These are phyloP conservation scores for Strigomonas galati DNA, from an alignment of 208 protist species.

Conservation along the genomic window DNA sequence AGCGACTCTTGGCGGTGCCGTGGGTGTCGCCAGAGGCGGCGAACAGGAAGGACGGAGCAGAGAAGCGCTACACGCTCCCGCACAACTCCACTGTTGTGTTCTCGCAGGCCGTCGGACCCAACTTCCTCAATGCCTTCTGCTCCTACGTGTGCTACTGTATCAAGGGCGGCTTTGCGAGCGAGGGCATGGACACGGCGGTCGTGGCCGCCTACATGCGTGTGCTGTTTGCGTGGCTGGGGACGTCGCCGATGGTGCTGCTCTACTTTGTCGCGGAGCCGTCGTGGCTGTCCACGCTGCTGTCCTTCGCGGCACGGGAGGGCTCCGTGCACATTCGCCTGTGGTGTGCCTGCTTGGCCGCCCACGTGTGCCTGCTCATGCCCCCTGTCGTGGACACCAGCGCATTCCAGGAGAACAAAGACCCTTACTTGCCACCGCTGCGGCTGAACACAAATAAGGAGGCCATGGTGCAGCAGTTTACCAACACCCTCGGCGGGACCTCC, in stretches of 20 bases:
- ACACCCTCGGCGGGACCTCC: conserved; percentile 39
- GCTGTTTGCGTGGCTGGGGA: conserved; percentile 44
- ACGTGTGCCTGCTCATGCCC: conserved; percentile 27
- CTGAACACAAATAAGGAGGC: conserved; percentile 8
- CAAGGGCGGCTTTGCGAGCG: conserved; percentile 31
- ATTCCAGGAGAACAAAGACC: neutral
- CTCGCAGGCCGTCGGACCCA: neutral
- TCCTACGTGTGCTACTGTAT: conserved; percentile 50
- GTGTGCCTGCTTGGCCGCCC: conserved; percentile 54
- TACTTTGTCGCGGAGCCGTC: conserved; percentile 34
- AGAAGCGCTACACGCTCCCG: neutral
- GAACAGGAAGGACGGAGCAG: neutral
- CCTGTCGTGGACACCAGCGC: neutral
- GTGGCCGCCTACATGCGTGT: conserved; percentile 56
- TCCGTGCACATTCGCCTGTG: conserved; percentile 62
- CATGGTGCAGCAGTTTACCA: conserved; percentile 47
- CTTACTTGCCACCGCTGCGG: neutral
- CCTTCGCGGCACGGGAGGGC: conserved; percentile 37
- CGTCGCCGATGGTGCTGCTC: conserved; percentile 16
- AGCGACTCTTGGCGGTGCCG: conserved; percentile 18
- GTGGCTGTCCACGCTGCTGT: conserved; percentile 44
- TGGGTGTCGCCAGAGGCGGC: neutral
- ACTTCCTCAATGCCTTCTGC: conserved; percentile 45
- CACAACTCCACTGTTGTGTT: no score
- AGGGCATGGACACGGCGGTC: conserved; percentile 58